Base-by-base conservation (phyloP, 2,329 filamentous ascomycete genomes). In the Phialocephala subalpina region DNA sequence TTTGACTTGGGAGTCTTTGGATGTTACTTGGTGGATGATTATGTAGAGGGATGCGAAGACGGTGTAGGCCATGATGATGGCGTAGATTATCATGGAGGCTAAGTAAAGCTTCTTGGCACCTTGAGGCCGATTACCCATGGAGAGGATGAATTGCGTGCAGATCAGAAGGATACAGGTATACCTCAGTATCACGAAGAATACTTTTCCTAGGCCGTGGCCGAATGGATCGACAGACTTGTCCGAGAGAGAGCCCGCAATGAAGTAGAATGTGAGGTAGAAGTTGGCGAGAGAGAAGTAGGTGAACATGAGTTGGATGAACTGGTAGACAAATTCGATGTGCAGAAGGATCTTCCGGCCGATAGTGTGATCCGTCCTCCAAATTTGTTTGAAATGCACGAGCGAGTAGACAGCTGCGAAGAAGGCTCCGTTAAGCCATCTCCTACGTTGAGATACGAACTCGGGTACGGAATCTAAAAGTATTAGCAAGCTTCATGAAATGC, bases 361-460 rank as follows among this genome's bases (percentile, higher is more conserved):
- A 0, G 93, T 96, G 79, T 99, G 96, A 77, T 98, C 96, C 0
- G 96, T 99, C 27, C 82, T 80, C 92, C 95, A 97, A 75, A 99
- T 90, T 80, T 99, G 97, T 73, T 87, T 90, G 79, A 95, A 97
- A 80, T 99, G 96, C 49, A 97, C 92, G 2, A 98, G 88, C 1
- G 95, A 98, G 83, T 98, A 99, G 60, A 98, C 94, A 52, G 96
- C 96, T 0, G 96, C 97, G 78, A 99, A 99, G 83, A 99, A 99
- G 71, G 96, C 96, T 76, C 96, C 96, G 78, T 99, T 99, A 68
- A 99, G 89, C 96, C 96, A 99, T 79, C 96, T 89, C 77, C 96
- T 89, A 76, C 96, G 91, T 77, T 99, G 96, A 0, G 94, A 98
- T 75, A 99, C 94, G 76, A 99, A 99, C 74, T 99, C 96, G 1